Evolutionary conservation across 129 eudicot species (phyloP).

Genomic region (Artemisia argyi): DNA sequence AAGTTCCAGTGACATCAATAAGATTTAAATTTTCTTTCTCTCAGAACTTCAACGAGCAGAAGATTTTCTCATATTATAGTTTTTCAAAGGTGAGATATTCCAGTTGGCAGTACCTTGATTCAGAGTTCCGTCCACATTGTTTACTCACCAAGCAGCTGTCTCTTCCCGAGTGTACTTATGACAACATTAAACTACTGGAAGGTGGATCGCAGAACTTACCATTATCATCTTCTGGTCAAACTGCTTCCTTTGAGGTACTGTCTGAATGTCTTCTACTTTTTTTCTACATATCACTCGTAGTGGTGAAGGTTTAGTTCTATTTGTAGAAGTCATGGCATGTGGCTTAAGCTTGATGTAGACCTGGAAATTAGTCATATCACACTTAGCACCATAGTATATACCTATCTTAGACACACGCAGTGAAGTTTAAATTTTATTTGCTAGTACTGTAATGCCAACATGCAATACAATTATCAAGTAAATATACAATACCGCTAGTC

Average conservation of each 20-base stretch:
- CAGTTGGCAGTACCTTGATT: constrained; percentile 68
- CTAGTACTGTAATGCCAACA: neutral
- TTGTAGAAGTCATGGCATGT: constrained; percentile 9
- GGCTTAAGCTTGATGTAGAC: constrained; percentile 8
- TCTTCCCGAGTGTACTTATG: constrained; percentile 80
- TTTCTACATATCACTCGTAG: neutral
- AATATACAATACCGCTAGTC: neutral
- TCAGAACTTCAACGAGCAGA: constrained; percentile 50
- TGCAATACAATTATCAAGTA: neutral
- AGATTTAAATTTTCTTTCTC: constrained; percentile 53
- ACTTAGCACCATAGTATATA: neutral
- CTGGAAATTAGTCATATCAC: constrained; percentile 8
- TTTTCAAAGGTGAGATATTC: constrained; percentile 54
- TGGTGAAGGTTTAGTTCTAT: neutral
- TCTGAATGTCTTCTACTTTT: neutral
- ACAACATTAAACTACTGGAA: constrained; percentile 73
- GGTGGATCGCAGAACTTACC: constrained; percentile 34
- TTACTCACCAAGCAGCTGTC: constrained; percentile 57
- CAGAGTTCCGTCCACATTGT: constrained; percentile 53
- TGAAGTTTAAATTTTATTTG: constrained; percentile 2
- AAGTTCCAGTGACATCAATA: constrained; percentile 76
- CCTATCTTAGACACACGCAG: constrained; percentile 13
- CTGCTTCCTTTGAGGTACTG: constrained; percentile 47
- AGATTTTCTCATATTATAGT: constrained; percentile 56
- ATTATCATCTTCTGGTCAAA: constrained; percentile 22